Evolutionary conservation across 2,329 filamentous ascomycete genomes (phyloP).

Genomic region (Eurotiales sp.): DNA sequence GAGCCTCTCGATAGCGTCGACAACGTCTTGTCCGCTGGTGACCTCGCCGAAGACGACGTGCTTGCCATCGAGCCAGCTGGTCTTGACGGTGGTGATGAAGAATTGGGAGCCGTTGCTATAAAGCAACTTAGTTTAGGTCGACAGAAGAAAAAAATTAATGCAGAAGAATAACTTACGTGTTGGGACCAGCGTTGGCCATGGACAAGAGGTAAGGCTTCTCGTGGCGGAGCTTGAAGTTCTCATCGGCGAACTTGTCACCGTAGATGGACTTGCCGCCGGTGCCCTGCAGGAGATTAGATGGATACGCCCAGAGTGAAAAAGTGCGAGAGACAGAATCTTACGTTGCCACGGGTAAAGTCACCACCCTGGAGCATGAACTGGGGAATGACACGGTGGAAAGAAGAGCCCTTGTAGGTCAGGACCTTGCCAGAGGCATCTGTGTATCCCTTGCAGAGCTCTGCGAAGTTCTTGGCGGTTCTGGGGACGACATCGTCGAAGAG

Average conservation of each 20-base stretch:
- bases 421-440: slow-evolving; percentile 39
- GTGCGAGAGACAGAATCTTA: slow-evolving; percentile 45
- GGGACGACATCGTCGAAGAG: slow-evolving; percentile 84
- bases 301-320: not conserved
- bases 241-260: slow-evolving; percentile 88
- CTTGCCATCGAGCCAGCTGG: slow-evolving; percentile 64
- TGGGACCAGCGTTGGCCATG: slow-evolving; percentile 93
- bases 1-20: slow-evolving; percentile 58
- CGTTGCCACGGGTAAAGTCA: slow-evolving; percentile 90
- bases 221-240: slow-evolving; percentile 84
- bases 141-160: not conserved
- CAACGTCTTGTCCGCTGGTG: slow-evolving; percentile 51
- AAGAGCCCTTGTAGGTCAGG: slow-evolving; percentile 64
- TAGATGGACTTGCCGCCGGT: slow-evolving; percentile 93
- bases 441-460: slow-evolving; percentile 76
- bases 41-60: slow-evolving; percentile 68
- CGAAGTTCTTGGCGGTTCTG: slow-evolving; percentile 84
- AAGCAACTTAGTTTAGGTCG: not conserved
- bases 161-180: slow-evolving; percentile 62
- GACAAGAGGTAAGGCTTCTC: slow-evolving; percentile 72
- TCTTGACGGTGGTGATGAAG: slow-evolving; percentile 67
- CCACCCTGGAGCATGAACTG: slow-evolving; percentile 95
- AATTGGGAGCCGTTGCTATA: slow-evolving; percentile 67
- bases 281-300: slow-evolving; percentile 53
- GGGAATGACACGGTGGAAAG: slow-evolving; percentile 90